Evolutionary conservation across 495 filamentous ascomycete species (phyloP), one percentile per base, ranked within the genome.

Genomic region (Astrothelium subdiscretum): DNA sequence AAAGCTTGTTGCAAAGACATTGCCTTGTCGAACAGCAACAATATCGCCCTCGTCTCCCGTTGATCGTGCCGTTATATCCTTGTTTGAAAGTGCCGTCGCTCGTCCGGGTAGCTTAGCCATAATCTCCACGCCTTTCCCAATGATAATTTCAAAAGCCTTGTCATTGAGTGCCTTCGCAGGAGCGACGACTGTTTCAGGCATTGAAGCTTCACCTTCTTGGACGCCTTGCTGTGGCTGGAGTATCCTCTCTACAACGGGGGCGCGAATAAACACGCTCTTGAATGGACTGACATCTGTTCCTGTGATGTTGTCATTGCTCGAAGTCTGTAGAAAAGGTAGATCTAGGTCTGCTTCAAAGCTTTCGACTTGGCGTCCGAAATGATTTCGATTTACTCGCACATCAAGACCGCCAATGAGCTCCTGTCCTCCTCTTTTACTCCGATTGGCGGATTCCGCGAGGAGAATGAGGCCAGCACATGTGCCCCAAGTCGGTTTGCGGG

Each of bases 1-100:
- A 70, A 97, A 98, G 70, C 91, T 96, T 6, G 91, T 97, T 5
- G 91, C 95, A 63, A 98, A 91, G 1, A 96, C 90, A 76, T 97
- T 97, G 13, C 89, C 89, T 74, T 97, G 92, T 62, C 82, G 80
- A 51, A 98, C 89, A 8, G 94, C 94, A 57, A 98, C 83, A 52
- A 98, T 91, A 68, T 95, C 90, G 15, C 85, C 88, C n/a, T 79
- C 70, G 59, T 85, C 80, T 63, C 80, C 79, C 27, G 81, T 77
- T 3, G 79, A 69, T 24, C 76, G 70, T 24, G 75, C 78, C 51
- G 77, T 77, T 20, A 73, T 74, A 31, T 73, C 73, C 60, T 73
- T n/a, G 66, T 71, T 57, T 32, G 66, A 35, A 20, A 71, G 58
- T 20, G 76, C 66, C 65, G 69, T 74, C 57, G 71, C 71, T 20